phyloP scores from a whole-genome alignment of 257 asterid genomes.

The Forsythia suspensa region DNA sequence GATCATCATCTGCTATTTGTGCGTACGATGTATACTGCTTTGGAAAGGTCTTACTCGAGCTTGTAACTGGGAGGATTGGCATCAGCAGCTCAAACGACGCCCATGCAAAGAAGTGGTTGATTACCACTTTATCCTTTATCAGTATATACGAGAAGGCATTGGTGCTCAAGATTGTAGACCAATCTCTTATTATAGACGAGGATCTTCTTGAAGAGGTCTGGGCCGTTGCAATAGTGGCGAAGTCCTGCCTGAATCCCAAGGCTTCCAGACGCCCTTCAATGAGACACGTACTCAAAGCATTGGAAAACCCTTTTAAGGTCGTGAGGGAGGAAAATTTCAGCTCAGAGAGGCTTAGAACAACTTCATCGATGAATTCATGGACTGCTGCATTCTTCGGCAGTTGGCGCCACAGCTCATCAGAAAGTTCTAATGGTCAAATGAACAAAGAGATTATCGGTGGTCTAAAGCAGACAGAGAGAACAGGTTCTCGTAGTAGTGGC shows the following conservation, averaged over 20 bases:
- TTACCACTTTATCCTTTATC: slow-evolving; percentile 39
- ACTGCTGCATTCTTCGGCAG: slow-evolving; percentile 54
- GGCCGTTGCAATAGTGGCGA: slow-evolving; percentile 73
- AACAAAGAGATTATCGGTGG: slow-evolving; percentile 43
- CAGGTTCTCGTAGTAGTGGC: slow-evolving; percentile 62
- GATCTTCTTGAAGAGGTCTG: slow-evolving; percentile 73
- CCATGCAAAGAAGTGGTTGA: slow-evolving; percentile 53
- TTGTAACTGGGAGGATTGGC: slow-evolving; percentile 64
- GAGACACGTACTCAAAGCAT: slow-evolving; percentile 59
- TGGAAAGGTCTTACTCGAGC: slow-evolving; percentile 70
- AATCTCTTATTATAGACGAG: slow-evolving; percentile 59
- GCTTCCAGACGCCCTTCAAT: slow-evolving; percentile 62
- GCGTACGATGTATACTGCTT: slow-evolving; percentile 69
- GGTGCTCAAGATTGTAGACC: slow-evolving; percentile 48
- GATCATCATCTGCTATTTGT: slow-evolving; percentile 39
- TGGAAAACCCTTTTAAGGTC: slow-evolving; percentile 75
- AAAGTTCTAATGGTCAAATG: slow-evolving; percentile 37
- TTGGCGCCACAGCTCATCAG: slow-evolving; percentile 65
- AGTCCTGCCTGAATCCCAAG: slow-evolving; percentile 63
- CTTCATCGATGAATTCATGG: slow-evolving; percentile 54
- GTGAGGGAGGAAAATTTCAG: slow-evolving; percentile 56
- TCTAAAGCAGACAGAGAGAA: slow-evolving; percentile 44
- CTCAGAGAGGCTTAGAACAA: slow-evolving; percentile 42
- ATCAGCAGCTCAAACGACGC: slow-evolving; percentile 38
- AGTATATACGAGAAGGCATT: slow-evolving; percentile 48